phyloP scores from a whole-genome alignment of 2,329 filamentous ascomycete genomes.

The Leptographium flavum region DNA sequence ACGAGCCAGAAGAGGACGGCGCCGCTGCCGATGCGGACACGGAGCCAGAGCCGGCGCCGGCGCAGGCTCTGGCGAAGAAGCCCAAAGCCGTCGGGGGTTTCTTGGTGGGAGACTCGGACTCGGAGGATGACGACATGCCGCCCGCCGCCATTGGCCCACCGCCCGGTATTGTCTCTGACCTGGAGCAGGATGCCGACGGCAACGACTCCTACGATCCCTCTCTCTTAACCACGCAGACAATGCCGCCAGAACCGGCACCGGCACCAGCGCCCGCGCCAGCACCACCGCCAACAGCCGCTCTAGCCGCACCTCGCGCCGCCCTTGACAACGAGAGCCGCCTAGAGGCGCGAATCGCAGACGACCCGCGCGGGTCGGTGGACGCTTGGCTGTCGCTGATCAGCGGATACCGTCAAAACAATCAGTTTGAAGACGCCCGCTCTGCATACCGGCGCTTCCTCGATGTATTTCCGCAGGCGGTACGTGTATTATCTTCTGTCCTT shows the following conservation, averaged over 20 bases:
- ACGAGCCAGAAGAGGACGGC: background rate
- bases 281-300: constrained; percentile 6
- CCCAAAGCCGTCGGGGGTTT: constrained; percentile 47
- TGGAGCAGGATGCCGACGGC: constrained; percentile 14
- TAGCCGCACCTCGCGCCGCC: constrained; percentile 14
- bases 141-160: too few relatives aligned
- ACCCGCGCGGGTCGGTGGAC: constrained; percentile 82
- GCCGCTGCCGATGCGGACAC: background rate
- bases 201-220: constrained; percentile 20
- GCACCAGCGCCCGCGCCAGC: constrained; percentile 15
- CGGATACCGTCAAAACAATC: constrained; percentile 69
- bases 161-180: too few relatives aligned
- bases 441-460: constrained; percentile 79
- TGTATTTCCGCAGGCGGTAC: constrained; percentile 80
- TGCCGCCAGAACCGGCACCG: background rate
- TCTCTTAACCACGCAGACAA: background rate
- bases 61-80: constrained; percentile 34
- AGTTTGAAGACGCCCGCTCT: constrained; percentile 64
- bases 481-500: constrained; percentile 22
- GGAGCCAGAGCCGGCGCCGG: constrained; percentile 13
- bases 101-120: constrained; percentile 44
- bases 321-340: constrained; percentile 66
- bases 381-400: constrained; percentile 81
- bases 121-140: constrained; percentile 31
- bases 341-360: constrained; percentile 83